These are phyloP conservation scores for Funneliformis geosporum DNA, from an alignment of 192 early-diverging fungal species.

Conservation along the genomic window DNA sequence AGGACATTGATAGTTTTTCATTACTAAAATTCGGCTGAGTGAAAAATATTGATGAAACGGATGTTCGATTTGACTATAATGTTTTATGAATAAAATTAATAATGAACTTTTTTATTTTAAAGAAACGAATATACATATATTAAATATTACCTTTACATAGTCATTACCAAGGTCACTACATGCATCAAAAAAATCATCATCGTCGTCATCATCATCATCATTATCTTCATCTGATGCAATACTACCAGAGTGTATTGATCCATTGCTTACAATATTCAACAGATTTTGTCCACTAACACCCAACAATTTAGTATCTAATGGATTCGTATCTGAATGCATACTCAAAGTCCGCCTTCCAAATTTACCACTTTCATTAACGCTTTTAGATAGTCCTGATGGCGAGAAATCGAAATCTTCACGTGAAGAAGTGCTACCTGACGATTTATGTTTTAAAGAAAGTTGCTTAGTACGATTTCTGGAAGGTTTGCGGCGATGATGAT, in stretches of 20 bases:
- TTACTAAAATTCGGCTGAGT: constrained; percentile 39
- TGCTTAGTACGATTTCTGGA: constrained; percentile 26
- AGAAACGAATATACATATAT: not conserved
- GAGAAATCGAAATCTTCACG: constrained; percentile 27
- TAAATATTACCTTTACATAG: not conserved
- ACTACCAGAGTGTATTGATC: not conserved
- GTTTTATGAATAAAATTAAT: constrained; percentile 9
- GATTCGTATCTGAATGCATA: not conserved
- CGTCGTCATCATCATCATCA: constrained; percentile 25
- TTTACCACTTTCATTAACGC: not conserved
- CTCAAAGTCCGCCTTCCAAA: not conserved
- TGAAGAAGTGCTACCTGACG: constrained; percentile 29
- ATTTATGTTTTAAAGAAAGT: constrained; percentile 29
- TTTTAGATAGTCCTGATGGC: not conserved
- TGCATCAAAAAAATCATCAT: constrained; percentile 14
- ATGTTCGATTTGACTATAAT: constrained; percentile 43
- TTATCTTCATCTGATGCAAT: constrained; percentile 26
- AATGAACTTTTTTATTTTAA: not conserved
- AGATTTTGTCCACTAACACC: not conserved
- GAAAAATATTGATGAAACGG: constrained; percentile 31
- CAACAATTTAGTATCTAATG: not conserved
- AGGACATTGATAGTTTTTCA: constrained; percentile 45
- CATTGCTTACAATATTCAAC: not conserved
- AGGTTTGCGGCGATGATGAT: constrained; percentile 26
- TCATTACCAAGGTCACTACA: constrained; percentile 24